These are phyloP conservation scores for Protea cynaroides DNA, from an alignment of 164 flowering plant species.

Conservation along the genomic window DNA sequence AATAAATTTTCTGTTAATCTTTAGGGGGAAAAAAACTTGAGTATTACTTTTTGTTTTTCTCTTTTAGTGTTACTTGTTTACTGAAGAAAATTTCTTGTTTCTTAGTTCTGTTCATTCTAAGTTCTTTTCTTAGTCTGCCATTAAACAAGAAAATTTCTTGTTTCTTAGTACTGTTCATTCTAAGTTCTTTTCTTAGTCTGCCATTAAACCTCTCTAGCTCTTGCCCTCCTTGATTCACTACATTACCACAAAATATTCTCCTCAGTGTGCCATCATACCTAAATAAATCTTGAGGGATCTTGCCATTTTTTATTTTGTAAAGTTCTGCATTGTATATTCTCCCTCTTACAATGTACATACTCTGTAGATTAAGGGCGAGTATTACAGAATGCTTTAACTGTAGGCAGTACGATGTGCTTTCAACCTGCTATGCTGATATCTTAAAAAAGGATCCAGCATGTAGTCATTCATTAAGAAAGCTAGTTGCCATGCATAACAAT, in stretches of 20 bases:
- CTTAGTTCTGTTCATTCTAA: neutral
- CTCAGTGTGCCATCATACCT: neutral
- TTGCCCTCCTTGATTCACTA: neutral
- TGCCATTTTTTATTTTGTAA: neutral
- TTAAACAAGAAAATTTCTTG: neutral
- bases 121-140: neutral
- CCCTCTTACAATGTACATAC: slow-evolving; percentile 1
- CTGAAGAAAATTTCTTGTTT: neutral
- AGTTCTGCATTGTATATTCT: neutral
- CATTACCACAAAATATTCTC: neutral
- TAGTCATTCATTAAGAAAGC: slow-evolving; percentile 41
- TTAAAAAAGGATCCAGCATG: slow-evolving; percentile 74
- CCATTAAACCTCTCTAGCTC: neutral
- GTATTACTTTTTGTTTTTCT: too few relatives aligned
- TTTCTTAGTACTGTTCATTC: neutral
- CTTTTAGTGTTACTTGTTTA: neutral
- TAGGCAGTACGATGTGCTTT: slow-evolving; percentile 26
- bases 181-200: neutral
- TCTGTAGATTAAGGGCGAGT: slow-evolving; percentile 53
- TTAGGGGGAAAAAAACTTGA: too few relatives aligned
- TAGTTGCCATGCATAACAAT: slow-evolving; percentile 45
- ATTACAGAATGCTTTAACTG: slow-evolving; percentile 44
- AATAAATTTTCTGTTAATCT: too few relatives aligned
- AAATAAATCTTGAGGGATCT: neutral
- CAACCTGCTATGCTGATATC: slow-evolving; percentile 45